Base-by-base conservation (phyloP, 2,329 filamentous ascomycete species). In the Cercospora zeina region DNA sequence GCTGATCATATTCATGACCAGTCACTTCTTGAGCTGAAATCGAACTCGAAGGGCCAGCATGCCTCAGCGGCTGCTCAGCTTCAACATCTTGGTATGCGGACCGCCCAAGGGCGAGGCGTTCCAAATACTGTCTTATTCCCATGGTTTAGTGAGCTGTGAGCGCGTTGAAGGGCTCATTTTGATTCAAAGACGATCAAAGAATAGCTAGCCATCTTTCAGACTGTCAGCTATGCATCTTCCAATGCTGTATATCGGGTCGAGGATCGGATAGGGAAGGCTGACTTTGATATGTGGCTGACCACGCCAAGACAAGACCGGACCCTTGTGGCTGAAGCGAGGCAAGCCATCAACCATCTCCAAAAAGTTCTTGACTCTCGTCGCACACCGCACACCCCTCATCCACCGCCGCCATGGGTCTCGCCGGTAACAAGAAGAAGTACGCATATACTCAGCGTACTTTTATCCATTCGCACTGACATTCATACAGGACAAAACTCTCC, bases 401-500 rank as follows among this genome's bases (percentile, higher is more conserved):
- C 54, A 27, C 37, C 37, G 19, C 30, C 68, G 75, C 58, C 33
- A 91, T 91, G 88, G 88, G 88, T 77, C 84, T 90, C 74, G 83
- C 87, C 66, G 88, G 79, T 51, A 83, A 58, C 37, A 65, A 63
- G 55, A 65, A 62, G 51, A 54, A 54, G 50, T 60, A 47, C 11
- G 10, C 7, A n/a, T 11, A 11, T 13, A 16, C n/a, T 39, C 19
- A 27, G 10, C 30, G 11, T 16, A 16, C 8, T 14, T 7, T n/a
- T 6, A 14, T 10, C 2, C 6, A 10, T 3, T 10, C 19, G 19
- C 10, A 27, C 58, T 62, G 30, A 59, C 85, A n/a, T 7, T 3
- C 14, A 30, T 63, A 68, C 69, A 86, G 83, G 70, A 82, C 82
- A 53, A 96, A 93, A 79, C 87, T 97, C 73, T 89, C 89, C 68